Base-by-base conservation (phyloP, 2,329 filamentous ascomycete species). In the Mollisiaceae sp. region DNA sequence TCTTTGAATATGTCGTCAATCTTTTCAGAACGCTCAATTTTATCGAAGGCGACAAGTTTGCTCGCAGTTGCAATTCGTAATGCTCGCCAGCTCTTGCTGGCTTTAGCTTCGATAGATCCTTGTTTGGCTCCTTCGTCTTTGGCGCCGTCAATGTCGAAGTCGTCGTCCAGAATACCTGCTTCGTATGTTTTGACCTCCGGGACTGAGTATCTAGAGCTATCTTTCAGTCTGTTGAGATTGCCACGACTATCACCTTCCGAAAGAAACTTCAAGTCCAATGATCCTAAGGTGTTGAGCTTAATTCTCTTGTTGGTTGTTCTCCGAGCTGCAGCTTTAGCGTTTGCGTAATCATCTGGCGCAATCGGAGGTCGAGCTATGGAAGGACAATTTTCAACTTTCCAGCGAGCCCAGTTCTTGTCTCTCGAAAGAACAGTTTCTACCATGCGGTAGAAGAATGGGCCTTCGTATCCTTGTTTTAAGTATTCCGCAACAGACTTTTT, bases 351-450 rank as follows among this genome's bases (percentile, higher is more conserved):
- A 35, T 86, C 79, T 0, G 89, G 84, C 2, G 89, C 84, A 36
- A 98, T 85, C 12, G 92, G 82, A 24, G 91, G 86, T 66, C 87
- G 86, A 75, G 94, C 89, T 74, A 99, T 98, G 6, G 90, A 86
- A 27, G 93, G 92, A 76, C 95, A 99, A 71, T 90, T 92, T 77
- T 97, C 93, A 66, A 94, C 90, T 80, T 99, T 99, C 95, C 95
- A 99, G 68, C 93, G 90, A 54, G 96, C 93, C 96, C 96, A 99
- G 76, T 98, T 97, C 82, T 97, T 98, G 78, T 99, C 95, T 69
- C 95, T 86, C 27, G 93, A 92, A 36, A 99, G 86, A 38, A 99
- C 94, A 14, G 94, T 98, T 77, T 98, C 94, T 38, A 99, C 93
- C 87, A 98, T 97, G 45, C 95, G 90, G 79, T 93, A 91, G 78